A percentile compares a stretch with the other conserved stretches of the same genome.
phyloP scores from a whole-genome alignment of 169 alveolate species.

The Babesia sp. region DNA sequence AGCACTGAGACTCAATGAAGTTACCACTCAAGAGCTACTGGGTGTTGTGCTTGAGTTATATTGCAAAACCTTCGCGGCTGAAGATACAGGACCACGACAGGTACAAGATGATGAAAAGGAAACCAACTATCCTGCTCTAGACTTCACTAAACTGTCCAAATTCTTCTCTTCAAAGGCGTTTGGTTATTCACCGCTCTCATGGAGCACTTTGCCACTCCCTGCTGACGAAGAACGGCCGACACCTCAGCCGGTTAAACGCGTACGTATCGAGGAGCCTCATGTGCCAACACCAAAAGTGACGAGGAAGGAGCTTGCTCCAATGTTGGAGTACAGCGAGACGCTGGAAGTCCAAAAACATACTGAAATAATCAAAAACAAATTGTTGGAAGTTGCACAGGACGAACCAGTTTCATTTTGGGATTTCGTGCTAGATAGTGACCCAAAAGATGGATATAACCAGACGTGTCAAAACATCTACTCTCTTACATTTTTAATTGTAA shows the following conservation, averaged over 20 bases:
- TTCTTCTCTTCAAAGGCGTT: constrained; percentile 52
- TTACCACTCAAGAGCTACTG: constrained; percentile 50
- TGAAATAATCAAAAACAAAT: constrained; percentile 1
- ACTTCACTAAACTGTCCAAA: constrained; percentile 46
- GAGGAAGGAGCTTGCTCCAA: constrained; percentile 40
- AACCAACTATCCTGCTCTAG: constrained; percentile 21
- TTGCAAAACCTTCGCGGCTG: constrained; percentile 24
- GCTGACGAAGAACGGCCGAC: background rate
- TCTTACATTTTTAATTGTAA: constrained; percentile 66
- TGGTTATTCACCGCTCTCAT: constrained; percentile 41
- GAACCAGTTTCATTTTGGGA: constrained; percentile 64
- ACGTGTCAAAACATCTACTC: constrained; percentile 72
- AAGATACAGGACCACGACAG: background rate
- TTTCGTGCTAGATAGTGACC: constrained; percentile 72
- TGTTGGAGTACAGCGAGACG: constrained; percentile 40
- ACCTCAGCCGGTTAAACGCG: constrained; percentile 21
- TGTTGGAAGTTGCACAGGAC: constrained; percentile 2
- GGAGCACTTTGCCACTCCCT: constrained; percentile 59
- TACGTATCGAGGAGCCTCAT: background rate
- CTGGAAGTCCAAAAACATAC: constrained; percentile 47
- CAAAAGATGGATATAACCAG: constrained; percentile 71
- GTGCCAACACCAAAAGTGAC: background rate
- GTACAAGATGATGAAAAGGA: background rate
- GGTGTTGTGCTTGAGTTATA: constrained; percentile 19
- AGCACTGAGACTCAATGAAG: constrained; percentile 63